A percentile compares a stretch with the other conserved stretches of the same genome.
Conservation (phyloP, 2,329 filamentous ascomycete genomes). For the Microthyrium microscopicum region DNA sequence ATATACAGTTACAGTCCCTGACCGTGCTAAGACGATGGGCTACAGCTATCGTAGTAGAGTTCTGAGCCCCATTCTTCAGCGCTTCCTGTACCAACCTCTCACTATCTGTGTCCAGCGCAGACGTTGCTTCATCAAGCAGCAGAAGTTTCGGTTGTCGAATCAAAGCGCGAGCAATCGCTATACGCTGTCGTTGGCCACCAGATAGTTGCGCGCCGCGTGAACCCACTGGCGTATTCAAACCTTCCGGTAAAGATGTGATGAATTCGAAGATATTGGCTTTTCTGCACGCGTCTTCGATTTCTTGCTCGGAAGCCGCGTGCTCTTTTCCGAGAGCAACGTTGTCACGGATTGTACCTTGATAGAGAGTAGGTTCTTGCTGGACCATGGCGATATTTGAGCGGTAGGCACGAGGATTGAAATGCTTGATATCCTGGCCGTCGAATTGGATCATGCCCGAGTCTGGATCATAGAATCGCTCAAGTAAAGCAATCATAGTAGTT, state of each 20-base stretch:
- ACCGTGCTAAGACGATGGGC: slow-evolving; percentile 16
- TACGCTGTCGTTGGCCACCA: slow-evolving; percentile 28
- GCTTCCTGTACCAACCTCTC: slow-evolving; percentile 26
- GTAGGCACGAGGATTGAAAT: slow-evolving; percentile 17
- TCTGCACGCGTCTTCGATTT: slow-evolving; percentile 28
- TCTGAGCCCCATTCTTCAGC: slow-evolving; percentile 37
- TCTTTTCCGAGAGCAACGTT: slow-evolving; percentile 27
- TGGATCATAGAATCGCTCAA: slow-evolving; percentile 27
- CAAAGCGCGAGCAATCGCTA: slow-evolving; percentile 29
- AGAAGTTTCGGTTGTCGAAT: slow-evolving; percentile 29
- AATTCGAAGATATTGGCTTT: slow-evolving; percentile 32
- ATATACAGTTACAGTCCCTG: slow-evolving; percentile 13
- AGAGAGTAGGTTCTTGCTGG: slow-evolving; percentile 28
- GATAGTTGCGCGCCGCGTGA: slow-evolving; percentile 25
- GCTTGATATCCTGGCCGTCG: slow-evolving; percentile 16
- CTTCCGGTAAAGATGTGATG: slow-evolving; percentile 29
- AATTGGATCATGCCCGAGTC: neutral
- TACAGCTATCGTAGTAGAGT: slow-evolving; percentile 23
- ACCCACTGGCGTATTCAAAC: slow-evolving; percentile 29
- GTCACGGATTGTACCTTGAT: slow-evolving; percentile 26
- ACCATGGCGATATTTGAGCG: slow-evolving; percentile 27
- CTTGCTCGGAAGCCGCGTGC: slow-evolving; percentile 14
- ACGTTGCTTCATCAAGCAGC: slow-evolving; percentile 30
- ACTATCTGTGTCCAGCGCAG: slow-evolving; percentile 27
- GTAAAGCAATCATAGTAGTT: slow-evolving; percentile 56